phyloP scores from a whole-genome alignment of 495 filamentous ascomycete genomes.

The Neurospora hispaniola region DNA sequence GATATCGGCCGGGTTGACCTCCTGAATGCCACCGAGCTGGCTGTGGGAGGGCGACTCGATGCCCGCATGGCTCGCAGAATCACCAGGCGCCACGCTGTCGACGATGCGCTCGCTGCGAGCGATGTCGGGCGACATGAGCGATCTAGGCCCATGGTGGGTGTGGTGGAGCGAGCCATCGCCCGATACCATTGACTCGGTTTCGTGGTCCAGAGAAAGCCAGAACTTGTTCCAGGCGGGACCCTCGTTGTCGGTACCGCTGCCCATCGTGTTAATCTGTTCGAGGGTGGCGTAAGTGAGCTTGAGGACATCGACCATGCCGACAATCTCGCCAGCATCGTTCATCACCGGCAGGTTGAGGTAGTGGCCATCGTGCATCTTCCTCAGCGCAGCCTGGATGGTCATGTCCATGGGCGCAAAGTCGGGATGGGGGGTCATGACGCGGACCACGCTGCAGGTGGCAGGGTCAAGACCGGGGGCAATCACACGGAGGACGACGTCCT shows the following conservation, averaged over 20 bases:
- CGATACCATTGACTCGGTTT: conserved; percentile 93
- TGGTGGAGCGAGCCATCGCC: conserved; percentile 58
- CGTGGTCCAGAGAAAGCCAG: conserved; percentile 93
- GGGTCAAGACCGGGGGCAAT: conserved; percentile 96
- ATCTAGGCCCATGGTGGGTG: conserved; percentile 34
- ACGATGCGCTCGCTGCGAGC: conserved; percentile 40
- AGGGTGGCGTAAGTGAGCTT: conserved; percentile 97
- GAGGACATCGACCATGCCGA: conserved; percentile 97
- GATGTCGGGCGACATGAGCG: conserved; percentile 67
- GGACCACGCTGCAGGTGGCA: conserved; percentile 87
- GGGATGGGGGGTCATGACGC: conserved; percentile 97
- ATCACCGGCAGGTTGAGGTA: conserved; percentile 97
- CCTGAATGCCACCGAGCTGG: conserved; percentile 28
- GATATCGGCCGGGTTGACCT: conserved; percentile 47
- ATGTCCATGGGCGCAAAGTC: conserved; percentile 98
- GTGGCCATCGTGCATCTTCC: conserved; percentile 99
- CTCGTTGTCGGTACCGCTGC: conserved; percentile 65
- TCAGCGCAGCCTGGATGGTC: conserved; percentile 94
- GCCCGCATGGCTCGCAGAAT: conserved; percentile 90
- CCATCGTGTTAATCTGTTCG: conserved; percentile 73
- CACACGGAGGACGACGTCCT: conserved; percentile 95
- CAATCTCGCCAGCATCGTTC: conserved; percentile 94
- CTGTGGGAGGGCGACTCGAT: conserved; percentile 65
- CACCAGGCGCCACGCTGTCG: conserved; percentile 79
- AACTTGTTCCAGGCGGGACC: conserved; percentile 99